Evolutionary conservation across 1,284 basidiomycete genomes (phyloP), one percentile per base, ranked within the genome.

Genomic region (Moniliella sp.): DNA sequence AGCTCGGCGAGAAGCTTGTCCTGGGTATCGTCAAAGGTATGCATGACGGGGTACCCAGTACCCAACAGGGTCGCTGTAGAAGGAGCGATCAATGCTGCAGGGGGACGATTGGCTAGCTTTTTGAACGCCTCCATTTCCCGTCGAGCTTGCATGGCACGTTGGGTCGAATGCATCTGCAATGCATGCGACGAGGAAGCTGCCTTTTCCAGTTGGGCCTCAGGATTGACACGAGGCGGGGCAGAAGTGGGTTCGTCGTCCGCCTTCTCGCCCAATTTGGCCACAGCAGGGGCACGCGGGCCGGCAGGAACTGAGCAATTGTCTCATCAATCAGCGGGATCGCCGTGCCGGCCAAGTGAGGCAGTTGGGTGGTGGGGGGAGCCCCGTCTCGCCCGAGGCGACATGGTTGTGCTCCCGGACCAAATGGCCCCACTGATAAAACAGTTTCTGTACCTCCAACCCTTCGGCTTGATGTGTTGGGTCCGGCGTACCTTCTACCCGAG

Each of bases 321-420:
- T 57, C 56, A 17, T 39, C 37, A 12, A 38, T 33, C 26, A 54
- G 41, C 2, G 51, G 42, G 28, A 57, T 25, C 9, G 51, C 51
- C 7, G 56, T 57, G 1, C 40, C 34, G 1, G 56, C 54, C 10
- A 59, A 35, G 29, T 45, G 50, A 13, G 56, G 56, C 3, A 59
- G 47, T 5, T 45, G 40, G 18, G 41, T 40, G 2, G 54, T 51
- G 0, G 50, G 38, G 0, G 54, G 56, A 3, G 57, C 40, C 7
- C n/a, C 8, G 21, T 7, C 8, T n/a, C 21, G 21, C 21, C 21
- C n/a, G 21, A 7, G 8, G 21, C 21, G 7, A n/a, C 21, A 7
- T 7, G 7, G 7, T 7, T n/a, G n/a, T 23, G 21, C 21, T 23
- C 8, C 21, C n/a, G 7, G 8, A 7, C 8, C 7, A 23, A n/a